Evolutionary conservation across 352 stramenopile genomes (phyloP), one percentile per base, ranked within the genome.

Genomic region (Globisporangium iwayamae): DNA sequence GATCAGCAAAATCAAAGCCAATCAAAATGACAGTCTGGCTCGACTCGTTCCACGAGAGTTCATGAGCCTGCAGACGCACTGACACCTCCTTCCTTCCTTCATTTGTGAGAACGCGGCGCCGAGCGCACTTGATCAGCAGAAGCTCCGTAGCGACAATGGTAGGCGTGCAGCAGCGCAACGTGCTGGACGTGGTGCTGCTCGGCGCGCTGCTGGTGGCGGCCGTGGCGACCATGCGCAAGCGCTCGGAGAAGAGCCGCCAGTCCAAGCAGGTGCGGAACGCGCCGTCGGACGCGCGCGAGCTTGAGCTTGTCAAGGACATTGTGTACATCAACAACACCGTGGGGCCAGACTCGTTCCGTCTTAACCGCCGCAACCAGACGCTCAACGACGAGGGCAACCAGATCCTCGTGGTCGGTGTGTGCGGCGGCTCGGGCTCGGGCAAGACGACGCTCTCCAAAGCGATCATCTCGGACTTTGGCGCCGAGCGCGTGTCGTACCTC

Each of bases 401-500:
- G 54, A 95, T 95, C 67, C 79, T 95, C 38, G 84, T 98, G 41
- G 87, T 98, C 30, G 94, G 91, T 45, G 90, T 98, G 20, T 97
- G 89, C 59, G 94, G 94, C 46, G 94, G 94, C 68, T 95, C 87
- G 41, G 91, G 91, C 16, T 96, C 85, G 36, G 91, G 91, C 63
- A 98, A 98, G 74, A 97, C 91, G 14, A 98, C 90, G 63, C 83
- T 98, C 34, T 93, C 90, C 60, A 71, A 83, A 43, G 88, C 89
- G 22, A 92, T 98, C 67, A 95, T 96, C 60, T 69, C 89, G 36
- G 84, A 94, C 41, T 93, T 98, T 60, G 93, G 93, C 41, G 69
- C 81, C 34, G 79, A 85, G 30, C 93, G 94, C 71, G 96, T 98
- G 47, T 91, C 89, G 54, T 97, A 97, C 69, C 88, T 99, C 50